These are phyloP conservation scores for Fraxinus dipetala DNA, from an alignment of 305 asterid species.

Conservation along the genomic window DNA sequence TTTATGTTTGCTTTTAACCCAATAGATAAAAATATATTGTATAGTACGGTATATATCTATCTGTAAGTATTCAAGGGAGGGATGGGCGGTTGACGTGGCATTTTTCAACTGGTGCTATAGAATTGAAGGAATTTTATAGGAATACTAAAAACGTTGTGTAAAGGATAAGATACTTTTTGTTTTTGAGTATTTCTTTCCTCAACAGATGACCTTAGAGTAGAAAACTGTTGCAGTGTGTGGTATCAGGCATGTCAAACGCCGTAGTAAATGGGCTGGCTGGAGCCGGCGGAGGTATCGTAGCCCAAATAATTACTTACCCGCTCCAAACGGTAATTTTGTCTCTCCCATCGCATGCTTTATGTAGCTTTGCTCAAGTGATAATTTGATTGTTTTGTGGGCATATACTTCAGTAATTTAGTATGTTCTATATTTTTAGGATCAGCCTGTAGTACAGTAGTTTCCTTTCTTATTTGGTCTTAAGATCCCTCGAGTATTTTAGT, in stretches of 20 bases:
- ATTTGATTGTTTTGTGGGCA: not conserved
- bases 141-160: not conserved
- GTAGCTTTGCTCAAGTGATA: not conserved
- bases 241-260: constrained; percentile 69
- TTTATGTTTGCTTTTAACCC: not conserved
- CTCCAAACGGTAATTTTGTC: constrained; percentile 56
- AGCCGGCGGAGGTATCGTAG: constrained; percentile 86
- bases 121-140: not conserved
- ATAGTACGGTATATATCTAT: not conserved
- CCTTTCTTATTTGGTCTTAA: not conserved
- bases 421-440: not conserved
- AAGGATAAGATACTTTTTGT: constrained; percentile 21
- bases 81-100: constrained; percentile 26
- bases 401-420: not conserved
- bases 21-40: not conserved
- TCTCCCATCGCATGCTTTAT: not conserved
- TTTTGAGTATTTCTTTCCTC: not conserved
- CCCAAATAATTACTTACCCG: constrained; percentile 85
- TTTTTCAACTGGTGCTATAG: constrained; percentile 9
- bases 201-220: not conserved
- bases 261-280: constrained; percentile 86
- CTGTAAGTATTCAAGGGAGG: not conserved
- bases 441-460: not conserved
- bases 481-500: not conserved
- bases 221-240: not conserved